Conservation (phyloP, 2,329 filamentous ascomycete genomes). For the Nakataea oryzae region DNA sequence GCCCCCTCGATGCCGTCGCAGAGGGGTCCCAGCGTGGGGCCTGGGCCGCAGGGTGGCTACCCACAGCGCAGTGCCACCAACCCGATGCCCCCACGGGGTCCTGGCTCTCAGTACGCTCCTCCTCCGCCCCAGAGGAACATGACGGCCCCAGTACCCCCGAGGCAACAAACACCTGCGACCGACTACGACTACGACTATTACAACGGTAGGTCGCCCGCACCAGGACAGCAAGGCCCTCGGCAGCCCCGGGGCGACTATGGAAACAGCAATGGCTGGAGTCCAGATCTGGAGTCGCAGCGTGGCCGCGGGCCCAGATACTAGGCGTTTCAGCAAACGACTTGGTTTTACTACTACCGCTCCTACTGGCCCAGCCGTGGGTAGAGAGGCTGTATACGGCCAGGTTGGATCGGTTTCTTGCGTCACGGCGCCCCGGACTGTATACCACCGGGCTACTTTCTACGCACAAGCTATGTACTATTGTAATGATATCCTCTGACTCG, state of each 20-base stretch:
- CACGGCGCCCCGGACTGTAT: neutral
- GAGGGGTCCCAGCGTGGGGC: conserved; percentile 2
- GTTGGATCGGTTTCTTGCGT: neutral
- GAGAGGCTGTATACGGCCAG: neutral
- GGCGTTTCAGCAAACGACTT: neutral
- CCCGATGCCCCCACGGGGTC: conserved; percentile 14
- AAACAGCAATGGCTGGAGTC: conserved; percentile 6
- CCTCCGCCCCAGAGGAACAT: conserved; percentile 21
- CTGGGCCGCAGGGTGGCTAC: conserved; percentile 3
- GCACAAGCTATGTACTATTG: neutral
- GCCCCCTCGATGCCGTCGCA: conserved; percentile 18
- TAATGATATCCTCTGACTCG: neutral
- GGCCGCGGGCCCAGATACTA: conserved; percentile 9
- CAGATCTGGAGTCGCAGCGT: conserved; percentile 11
- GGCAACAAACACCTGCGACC: conserved; percentile 10
- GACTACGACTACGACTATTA: conserved; percentile 11
- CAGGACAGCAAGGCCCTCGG: conserved; percentile 4
- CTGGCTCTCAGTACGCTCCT: conserved; percentile 13
- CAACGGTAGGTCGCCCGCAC: conserved; percentile 5
- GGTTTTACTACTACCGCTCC: neutral
- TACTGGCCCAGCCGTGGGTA: neutral
- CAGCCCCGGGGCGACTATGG: neutral
- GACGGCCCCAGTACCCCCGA: conserved; percentile 18
- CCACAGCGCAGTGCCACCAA: conserved; percentile 18
- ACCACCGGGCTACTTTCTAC: neutral